These are phyloP conservation scores for Letharia lupina DNA, from an alignment of 495 filamentous ascomycete species.

Conservation along the genomic window DNA sequence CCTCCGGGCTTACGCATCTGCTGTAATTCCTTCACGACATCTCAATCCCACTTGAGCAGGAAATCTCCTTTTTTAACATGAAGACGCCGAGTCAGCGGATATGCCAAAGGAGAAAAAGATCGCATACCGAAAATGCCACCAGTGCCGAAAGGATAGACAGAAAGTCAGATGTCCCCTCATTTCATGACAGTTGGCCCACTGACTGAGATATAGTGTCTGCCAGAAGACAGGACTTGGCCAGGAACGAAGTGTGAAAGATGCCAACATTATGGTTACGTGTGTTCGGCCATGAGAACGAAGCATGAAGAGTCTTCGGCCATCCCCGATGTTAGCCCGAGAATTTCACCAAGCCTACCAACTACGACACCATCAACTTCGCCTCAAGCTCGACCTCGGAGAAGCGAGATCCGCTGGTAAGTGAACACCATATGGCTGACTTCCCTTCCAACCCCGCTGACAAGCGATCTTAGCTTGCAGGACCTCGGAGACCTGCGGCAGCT, in stretches of 20 bases:
- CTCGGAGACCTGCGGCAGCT: slow-evolving; percentile 1
- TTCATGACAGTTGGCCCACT: background rate
- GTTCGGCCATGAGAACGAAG: slow-evolving; percentile 3
- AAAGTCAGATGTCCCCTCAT: background rate
- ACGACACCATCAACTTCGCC: background rate
- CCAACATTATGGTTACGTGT: slow-evolving; percentile 4
- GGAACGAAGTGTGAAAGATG: slow-evolving; percentile 6
- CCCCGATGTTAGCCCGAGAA: background rate
- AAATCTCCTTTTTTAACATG: background rate
- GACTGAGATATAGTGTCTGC: background rate
- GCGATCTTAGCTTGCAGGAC: background rate
- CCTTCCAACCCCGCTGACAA: background rate
- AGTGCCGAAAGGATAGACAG: slow-evolving; percentile 8
- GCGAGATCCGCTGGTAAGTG: background rate
- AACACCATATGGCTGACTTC: background rate
- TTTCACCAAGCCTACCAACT: background rate
- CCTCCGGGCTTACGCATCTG: background rate
- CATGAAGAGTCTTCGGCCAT: background rate
- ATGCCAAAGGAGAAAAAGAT: slow-evolving; percentile 8
- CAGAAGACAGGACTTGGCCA: slow-evolving; percentile 5
- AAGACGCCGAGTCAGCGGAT: background rate
- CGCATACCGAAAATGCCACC: slow-evolving; percentile 5
- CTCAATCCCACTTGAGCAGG: background rate
- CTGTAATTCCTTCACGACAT: background rate
- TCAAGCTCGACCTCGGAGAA: background rate